phyloP scores from a whole-genome alignment of 2,329 filamentous ascomycete genomes.

The Alternaria arborescens region DNA sequence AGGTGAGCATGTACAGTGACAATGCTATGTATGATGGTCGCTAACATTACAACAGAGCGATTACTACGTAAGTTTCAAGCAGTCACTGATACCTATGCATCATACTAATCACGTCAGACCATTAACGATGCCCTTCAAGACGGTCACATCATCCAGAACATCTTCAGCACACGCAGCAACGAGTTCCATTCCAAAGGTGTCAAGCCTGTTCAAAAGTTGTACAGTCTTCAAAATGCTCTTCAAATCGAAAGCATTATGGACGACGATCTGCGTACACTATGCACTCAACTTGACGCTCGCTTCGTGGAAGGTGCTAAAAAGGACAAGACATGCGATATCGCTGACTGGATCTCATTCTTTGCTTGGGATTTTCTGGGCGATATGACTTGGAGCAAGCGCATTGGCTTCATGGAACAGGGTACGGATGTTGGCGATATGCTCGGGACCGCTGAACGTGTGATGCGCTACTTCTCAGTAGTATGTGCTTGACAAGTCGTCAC shows the following conservation, averaged over 20 bases:
- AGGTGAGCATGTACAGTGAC: slow-evolving; percentile 24
- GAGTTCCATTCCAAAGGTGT: slow-evolving; percentile 35
- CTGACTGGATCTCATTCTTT: slow-evolving; percentile 46
- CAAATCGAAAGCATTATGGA: slow-evolving; percentile 42
- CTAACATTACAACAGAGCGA: slow-evolving; percentile 32
- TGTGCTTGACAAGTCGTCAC: slow-evolving; percentile 1
- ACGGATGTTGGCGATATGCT: slow-evolving; percentile 50
- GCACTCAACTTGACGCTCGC: slow-evolving; percentile 34
- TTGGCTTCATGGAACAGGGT: slow-evolving; percentile 55
- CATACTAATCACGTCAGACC: slow-evolving; percentile 3
- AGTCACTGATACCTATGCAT: neutral
- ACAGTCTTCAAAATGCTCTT: slow-evolving; percentile 33
- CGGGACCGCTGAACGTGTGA: slow-evolving; percentile 48
- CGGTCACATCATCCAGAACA: slow-evolving; percentile 40
- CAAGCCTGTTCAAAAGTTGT: slow-evolving; percentile 44
- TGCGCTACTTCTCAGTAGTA: slow-evolving; percentile 40
- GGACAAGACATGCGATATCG: slow-evolving; percentile 42
- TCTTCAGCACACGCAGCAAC: slow-evolving; percentile 46
- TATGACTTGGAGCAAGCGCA: slow-evolving; percentile 52
- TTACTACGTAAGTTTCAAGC: slow-evolving; percentile 31
- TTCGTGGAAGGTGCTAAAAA: slow-evolving; percentile 37
- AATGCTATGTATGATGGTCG: neutral
- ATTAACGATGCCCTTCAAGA: slow-evolving; percentile 47
- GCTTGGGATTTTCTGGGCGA: slow-evolving; percentile 49
- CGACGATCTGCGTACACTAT: slow-evolving; percentile 31